These are phyloP conservation scores for Penicillium rolfsii DNA, from an alignment of 2,329 filamentous ascomycete genomes.

Conservation along the genomic window DNA sequence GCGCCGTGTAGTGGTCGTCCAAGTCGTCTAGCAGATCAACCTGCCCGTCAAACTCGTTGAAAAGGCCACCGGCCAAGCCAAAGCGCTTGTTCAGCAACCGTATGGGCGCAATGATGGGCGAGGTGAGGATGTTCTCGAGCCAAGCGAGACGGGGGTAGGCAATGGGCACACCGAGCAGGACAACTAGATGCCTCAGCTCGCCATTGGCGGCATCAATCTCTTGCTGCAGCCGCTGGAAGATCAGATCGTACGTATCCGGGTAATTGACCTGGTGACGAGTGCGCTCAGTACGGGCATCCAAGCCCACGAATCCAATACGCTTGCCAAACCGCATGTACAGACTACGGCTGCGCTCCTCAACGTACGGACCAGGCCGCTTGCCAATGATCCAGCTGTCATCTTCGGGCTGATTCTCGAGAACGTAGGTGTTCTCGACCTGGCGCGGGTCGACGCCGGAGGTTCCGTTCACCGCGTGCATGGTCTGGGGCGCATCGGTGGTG, in stretches of 20 bases:
- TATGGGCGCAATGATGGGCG: conserved; percentile 83
- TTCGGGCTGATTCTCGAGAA: conserved; percentile 60
- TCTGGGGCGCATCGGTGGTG: conserved; percentile 70
- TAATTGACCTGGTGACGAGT: conserved; percentile 95
- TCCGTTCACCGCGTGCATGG: conserved; percentile 55
- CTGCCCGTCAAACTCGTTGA: conserved; percentile 89
- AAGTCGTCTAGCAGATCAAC: conserved; percentile 68
- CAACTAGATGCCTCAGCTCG: conserved; percentile 64
- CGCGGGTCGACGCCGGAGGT: conserved; percentile 63
- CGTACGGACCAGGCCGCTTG: conserved; percentile 68
- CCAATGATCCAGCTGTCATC: conserved; percentile 81
- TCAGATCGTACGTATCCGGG: conserved; percentile 62
- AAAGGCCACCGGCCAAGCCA: conserved; percentile 79
- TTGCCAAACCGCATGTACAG: conserved; percentile 67
- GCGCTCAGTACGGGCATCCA: conserved; percentile 69
- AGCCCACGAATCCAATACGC: conserved; percentile 65
- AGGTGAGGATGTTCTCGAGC: conserved; percentile 89
- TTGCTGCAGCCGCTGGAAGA: conserved; percentile 59
- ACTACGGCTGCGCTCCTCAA: conserved; percentile 63
- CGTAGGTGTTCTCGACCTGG: conserved; percentile 75
- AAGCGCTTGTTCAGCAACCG: conserved; percentile 90
- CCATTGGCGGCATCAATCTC: conserved; percentile 57
- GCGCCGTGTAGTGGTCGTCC: conserved; percentile 80
- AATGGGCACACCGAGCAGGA: conserved; percentile 73
- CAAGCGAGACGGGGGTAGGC: conserved; percentile 77